These are phyloP conservation scores for Phytophthora cryptogea DNA, from an alignment of 352 stramenopile genomes.

Conservation along the genomic window DNA sequence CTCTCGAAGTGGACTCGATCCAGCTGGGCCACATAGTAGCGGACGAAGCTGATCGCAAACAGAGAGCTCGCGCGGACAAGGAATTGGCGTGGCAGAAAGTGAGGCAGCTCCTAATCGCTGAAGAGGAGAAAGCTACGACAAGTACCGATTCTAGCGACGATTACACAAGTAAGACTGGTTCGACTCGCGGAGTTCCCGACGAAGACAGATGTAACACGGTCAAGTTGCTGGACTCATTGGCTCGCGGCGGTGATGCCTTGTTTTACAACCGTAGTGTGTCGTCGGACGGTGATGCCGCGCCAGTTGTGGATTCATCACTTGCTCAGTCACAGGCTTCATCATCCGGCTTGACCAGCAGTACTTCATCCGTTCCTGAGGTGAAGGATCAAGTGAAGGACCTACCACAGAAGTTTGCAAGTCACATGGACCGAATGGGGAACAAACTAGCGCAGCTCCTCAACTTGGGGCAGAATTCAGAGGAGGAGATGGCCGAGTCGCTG, in stretches of 20 bases:
- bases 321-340: slow-evolving; percentile 10
- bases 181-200: slow-evolving; percentile 29
- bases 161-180: slow-evolving; percentile 41
- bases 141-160: background rate
- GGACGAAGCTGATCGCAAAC: slow-evolving; percentile 48
- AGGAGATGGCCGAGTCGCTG: slow-evolving; percentile 6
- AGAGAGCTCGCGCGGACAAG: slow-evolving; percentile 44
- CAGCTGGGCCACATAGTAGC: slow-evolving; percentile 45
- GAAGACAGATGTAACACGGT: slow-evolving; percentile 43
- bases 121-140: slow-evolving; percentile 27
- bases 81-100: slow-evolving; percentile 50
- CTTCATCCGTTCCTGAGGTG: slow-evolving; percentile 1
- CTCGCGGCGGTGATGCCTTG: slow-evolving; percentile 26
- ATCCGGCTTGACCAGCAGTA: slow-evolving; percentile 5
- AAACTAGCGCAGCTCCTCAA: slow-evolving; percentile 24
- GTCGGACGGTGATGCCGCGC: slow-evolving; percentile 24
- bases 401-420: slow-evolving; percentile 9
- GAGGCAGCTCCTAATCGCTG: slow-evolving; percentile 42
- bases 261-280: slow-evolving; percentile 36
- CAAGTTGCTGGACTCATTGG: slow-evolving; percentile 43
- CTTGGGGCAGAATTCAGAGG: slow-evolving; percentile 9
- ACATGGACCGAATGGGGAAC: slow-evolving; percentile 32
- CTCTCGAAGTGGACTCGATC: slow-evolving; percentile 40
- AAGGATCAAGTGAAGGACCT: slow-evolving; percentile 17
- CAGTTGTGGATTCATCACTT: slow-evolving; percentile 23